phyloP scores from a whole-genome alignment of 768 basidiomycete species.

The Agrocybe praecox region DNA sequence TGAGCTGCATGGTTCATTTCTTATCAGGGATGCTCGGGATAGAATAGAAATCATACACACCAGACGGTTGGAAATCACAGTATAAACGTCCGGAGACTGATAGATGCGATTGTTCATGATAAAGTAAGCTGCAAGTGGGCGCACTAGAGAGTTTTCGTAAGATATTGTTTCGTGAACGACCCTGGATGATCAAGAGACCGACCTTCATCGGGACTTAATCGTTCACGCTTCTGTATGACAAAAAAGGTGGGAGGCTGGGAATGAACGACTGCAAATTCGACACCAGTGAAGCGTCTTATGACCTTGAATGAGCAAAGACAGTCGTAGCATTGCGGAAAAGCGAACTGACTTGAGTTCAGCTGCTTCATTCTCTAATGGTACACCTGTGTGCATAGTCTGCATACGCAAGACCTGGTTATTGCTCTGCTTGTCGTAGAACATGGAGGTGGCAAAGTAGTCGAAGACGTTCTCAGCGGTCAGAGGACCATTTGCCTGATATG shows the following conservation, averaged over 20 bases:
- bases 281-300: constrained; percentile 78
- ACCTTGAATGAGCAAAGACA: constrained; percentile 6
- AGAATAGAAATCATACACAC: constrained; percentile 39
- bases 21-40: constrained; percentile 2
- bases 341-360: constrained; percentile 78
- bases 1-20: constrained; percentile 45
- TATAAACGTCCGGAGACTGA: constrained; percentile 84
- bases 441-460: constrained; percentile 88
- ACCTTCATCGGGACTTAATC: constrained; percentile 86
- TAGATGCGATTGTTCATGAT: constrained; percentile 90
- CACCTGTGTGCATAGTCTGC: constrained; percentile 90
- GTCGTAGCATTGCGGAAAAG: not conserved
- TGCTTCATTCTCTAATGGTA: constrained; percentile 75
- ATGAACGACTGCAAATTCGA: constrained; percentile 87
- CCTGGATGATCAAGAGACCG: constrained; percentile 20
- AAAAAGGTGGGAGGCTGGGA: constrained; percentile 81
- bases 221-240: constrained; percentile 87
- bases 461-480: constrained; percentile 79
- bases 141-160: constrained; percentile 45
- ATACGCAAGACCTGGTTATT: constrained; percentile 92
- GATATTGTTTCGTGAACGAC: not conserved
- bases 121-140: constrained; percentile 82
- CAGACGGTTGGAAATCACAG: constrained; percentile 81
- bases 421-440: constrained; percentile 95
- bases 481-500: constrained; percentile 69